Base-by-base conservation (phyloP, 352 stramenopile genomes). In the Phytophthora idaei region DNA sequence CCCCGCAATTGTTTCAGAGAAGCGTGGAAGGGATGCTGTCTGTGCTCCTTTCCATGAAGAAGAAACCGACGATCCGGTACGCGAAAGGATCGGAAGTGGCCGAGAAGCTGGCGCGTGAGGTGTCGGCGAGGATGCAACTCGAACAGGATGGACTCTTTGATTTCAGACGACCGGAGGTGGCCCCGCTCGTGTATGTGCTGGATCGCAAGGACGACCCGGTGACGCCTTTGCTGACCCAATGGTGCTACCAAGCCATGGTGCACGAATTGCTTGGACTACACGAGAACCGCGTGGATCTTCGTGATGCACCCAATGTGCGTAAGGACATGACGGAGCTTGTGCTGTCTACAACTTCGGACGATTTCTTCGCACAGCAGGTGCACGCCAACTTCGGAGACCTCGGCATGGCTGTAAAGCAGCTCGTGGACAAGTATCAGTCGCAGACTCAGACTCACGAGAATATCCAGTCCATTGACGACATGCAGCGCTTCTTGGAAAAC, bases 171-270 rank as follows among this genome's bases (percentile, higher is more conserved):
- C 89, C 87, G 17, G 87, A 95, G 55, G 77, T 92, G 44, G 78
- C 80, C 50, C 87, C 87, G n/a, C 61, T 95, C 29, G 64, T 95
- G 39, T 94, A 99, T 46, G 91, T 99, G 31, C 78, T 99, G 49
- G 98, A 99, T 81, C 90, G 98, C 46, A 92, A 97, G 58, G 97
- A 99, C 69, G 98, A 99, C 87, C 97, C 98, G 4, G 96, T 99
- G 37, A 99, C 98, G 41, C 98, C 98, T 27, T 74, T 99, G 48
- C 81, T 99, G 53, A 97, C 84, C 47, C 97, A 99, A 77, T 99
- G 97, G 97, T 98, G 92, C 25, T 98, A 98, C 72, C 95, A 98
- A 77, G 97, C 97, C 25, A 99, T 99, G 98, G 97, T 99, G 5
- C 98, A 99, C 73, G 98, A 99, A 83, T 80, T 99, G 41, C 75